Percentiles rank a stretch among this genome's conserved stretches.
These are phyloP conservation scores for Podospora conica DNA, from an alignment of 495 filamentous ascomycete species.

Conservation along the genomic window DNA sequence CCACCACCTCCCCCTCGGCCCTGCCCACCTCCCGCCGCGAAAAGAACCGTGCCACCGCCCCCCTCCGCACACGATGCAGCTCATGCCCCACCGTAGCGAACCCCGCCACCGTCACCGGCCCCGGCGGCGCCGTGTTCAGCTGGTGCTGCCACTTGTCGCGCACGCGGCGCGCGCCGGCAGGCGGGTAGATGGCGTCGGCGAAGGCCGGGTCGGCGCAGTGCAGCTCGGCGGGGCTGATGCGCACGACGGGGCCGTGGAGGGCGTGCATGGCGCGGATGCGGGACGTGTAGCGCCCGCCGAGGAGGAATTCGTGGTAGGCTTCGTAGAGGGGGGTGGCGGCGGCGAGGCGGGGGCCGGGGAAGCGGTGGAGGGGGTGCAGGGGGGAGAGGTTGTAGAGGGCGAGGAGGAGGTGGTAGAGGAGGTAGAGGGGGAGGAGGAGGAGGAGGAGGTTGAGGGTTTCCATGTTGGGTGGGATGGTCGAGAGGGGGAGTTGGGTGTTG, in stretches of 20 bases:
- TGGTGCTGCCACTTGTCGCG: slow-evolving; percentile 28
- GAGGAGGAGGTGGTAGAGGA: slow-evolving; percentile 17
- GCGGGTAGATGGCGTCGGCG: slow-evolving; percentile 32
- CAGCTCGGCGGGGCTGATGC: slow-evolving; percentile 34
- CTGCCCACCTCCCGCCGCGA: slow-evolving; percentile 28
- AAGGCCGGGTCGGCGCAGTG: slow-evolving; percentile 28
- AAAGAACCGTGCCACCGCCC: slow-evolving; percentile 42
- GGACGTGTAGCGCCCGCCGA: slow-evolving; percentile 39
- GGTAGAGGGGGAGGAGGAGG: slow-evolving; percentile 18
- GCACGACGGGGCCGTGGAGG: slow-evolving; percentile 32
- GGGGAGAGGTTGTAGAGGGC: slow-evolving; percentile 28
- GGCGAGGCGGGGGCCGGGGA: slow-evolving; percentile 47
- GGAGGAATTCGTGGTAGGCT: slow-evolving; percentile 46
- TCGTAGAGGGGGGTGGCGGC: slow-evolving; percentile 43
- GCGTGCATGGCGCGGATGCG: slow-evolving; percentile 46
- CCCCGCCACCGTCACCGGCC: slow-evolving; percentile 25
- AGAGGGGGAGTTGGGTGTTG: too few relatives aligned
- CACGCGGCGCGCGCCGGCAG: slow-evolving; percentile 19
- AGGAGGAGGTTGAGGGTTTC: too few relatives aligned
- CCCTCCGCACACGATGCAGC: slow-evolving; percentile 36
- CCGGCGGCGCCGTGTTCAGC: slow-evolving; percentile 15
- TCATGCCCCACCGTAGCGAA: slow-evolving; percentile 45
- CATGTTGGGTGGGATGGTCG: too few relatives aligned
- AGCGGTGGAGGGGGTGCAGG: slow-evolving; percentile 25
- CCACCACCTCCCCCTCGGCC: slow-evolving; percentile 29